These are phyloP conservation scores for Syzygium jambos DNA, from an alignment of 345 rosid genomes.

Conservation along the genomic window DNA sequence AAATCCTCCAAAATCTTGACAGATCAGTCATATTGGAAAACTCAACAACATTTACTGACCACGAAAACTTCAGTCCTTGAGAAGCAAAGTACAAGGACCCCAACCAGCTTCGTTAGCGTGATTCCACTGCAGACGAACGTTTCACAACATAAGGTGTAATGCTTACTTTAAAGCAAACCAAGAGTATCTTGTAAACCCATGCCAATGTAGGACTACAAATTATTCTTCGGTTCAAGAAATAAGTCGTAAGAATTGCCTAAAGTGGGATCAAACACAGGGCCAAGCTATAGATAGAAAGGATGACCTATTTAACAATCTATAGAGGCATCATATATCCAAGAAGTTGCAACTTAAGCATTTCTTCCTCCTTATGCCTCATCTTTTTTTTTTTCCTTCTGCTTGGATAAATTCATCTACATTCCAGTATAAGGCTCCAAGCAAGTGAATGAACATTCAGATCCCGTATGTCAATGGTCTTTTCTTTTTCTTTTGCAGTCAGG, in stretches of 20 bases:
- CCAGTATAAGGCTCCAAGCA: not conserved
- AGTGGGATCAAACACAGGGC: not conserved
- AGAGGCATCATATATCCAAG: not conserved
- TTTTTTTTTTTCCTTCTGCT: not conserved
- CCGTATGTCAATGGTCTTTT: not conserved
- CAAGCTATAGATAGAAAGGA: not conserved
- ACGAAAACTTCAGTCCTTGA: slow-evolving; percentile 93
- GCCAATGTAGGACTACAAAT: not conserved
- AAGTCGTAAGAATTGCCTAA: not conserved
- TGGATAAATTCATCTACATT: not conserved
- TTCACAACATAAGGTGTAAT: not conserved
- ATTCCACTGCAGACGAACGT: slow-evolving; percentile 55
- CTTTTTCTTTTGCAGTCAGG: not conserved
- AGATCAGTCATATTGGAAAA: not conserved
- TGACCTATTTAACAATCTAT: not conserved
- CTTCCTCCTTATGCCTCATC: not conserved
- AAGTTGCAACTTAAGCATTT: not conserved
- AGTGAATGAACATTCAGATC: not conserved
- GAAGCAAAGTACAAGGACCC: slow-evolving; percentile 93
- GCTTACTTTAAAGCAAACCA: not conserved
- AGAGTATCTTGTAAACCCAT: not conserved
- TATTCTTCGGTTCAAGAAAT: not conserved
- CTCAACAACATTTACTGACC: slow-evolving; percentile 26
- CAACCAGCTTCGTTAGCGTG: slow-evolving; percentile 87
- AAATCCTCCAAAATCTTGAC: not conserved